Conservation (phyloP, 352 stramenopile species). For the Globisporangium nunn region DNA sequence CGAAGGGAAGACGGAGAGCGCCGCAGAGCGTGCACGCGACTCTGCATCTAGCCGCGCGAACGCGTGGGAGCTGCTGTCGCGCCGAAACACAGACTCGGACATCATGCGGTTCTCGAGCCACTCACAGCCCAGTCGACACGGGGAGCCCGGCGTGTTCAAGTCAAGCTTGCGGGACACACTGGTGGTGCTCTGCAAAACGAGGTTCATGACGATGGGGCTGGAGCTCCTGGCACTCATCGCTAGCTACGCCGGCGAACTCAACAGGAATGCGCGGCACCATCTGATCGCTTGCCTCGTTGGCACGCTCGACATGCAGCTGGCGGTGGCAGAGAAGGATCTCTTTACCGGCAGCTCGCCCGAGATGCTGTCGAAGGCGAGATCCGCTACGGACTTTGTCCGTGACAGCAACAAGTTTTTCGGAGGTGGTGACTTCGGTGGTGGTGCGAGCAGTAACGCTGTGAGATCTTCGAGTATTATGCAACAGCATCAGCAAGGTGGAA, state of each 20-base stretch:
- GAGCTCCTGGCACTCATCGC: constrained; percentile 62
- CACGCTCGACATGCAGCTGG: constrained; percentile 35
- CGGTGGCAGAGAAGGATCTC: constrained; percentile 55
- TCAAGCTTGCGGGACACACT: constrained; percentile 25
- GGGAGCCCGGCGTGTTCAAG: constrained; percentile 11
- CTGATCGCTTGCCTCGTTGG: constrained; percentile 63
- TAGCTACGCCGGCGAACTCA: constrained; percentile 50
- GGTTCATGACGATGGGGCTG: constrained; percentile 66
- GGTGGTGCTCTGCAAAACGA: constrained; percentile 49
- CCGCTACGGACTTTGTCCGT: not conserved
- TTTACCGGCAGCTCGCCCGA: constrained; percentile 9
- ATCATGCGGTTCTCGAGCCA: constrained; percentile 12
- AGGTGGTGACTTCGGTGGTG: not conserved
- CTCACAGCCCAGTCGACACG: constrained; percentile 5
- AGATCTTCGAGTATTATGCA: not conserved
- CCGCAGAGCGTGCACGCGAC: not conserved
- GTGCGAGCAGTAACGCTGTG: not conserved
- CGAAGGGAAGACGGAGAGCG: not conserved
- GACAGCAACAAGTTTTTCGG: not conserved
- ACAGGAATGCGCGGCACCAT: constrained; percentile 31
- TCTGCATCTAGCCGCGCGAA: constrained; percentile 7
- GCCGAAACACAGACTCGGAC: constrained; percentile 17
- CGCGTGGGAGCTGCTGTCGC: constrained; percentile 8
- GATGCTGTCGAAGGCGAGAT: constrained; percentile 2
- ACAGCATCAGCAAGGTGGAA: not conserved